phyloP scores from a whole-genome alignment of 164 flowering plant genomes.

The Vitis labrusca region DNA sequence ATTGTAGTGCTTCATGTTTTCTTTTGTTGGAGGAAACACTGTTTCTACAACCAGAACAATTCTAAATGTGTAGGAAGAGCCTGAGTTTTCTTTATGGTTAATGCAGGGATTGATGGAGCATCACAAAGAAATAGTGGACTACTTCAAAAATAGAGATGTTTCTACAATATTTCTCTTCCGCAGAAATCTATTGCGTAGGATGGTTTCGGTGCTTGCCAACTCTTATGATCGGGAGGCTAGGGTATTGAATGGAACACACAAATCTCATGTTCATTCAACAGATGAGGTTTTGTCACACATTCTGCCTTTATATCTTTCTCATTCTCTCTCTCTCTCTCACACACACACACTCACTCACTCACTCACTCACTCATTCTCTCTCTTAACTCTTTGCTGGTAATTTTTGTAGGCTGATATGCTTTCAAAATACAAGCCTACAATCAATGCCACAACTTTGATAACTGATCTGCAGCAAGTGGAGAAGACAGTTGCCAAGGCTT shows the following conservation, averaged over 20 bases:
- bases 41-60: too few relatives aligned
- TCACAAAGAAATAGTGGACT: conserved; percentile 60
- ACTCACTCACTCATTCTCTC: background rate
- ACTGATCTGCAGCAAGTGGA: conserved; percentile 48
- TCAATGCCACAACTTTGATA: conserved; percentile 49
- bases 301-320: conserved; percentile 3
- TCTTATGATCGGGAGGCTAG: conserved; percentile 71
- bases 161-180: conserved; percentile 74
- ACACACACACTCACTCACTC: background rate
- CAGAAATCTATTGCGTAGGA: conserved; percentile 62
- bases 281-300: conserved; percentile 50
- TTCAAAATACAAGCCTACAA: conserved; percentile 62
- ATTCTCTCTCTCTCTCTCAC: conserved; percentile 9
- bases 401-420: conserved; percentile 62
- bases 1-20: background rate
- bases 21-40: background rate
- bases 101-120: conserved; percentile 67
- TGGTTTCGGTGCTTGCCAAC: conserved; percentile 76
- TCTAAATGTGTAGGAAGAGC: background rate
- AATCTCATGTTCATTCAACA: conserved; percentile 76
- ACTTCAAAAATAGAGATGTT: conserved; percentile 70
- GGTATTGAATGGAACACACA: conserved; percentile 80
- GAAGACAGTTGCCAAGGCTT: conserved; percentile 38
- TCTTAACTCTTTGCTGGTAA: conserved; percentile 7
- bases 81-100: background rate